Base-by-base conservation (phyloP, 78 protist species). In the Polysphondylium violaceum region DNA sequence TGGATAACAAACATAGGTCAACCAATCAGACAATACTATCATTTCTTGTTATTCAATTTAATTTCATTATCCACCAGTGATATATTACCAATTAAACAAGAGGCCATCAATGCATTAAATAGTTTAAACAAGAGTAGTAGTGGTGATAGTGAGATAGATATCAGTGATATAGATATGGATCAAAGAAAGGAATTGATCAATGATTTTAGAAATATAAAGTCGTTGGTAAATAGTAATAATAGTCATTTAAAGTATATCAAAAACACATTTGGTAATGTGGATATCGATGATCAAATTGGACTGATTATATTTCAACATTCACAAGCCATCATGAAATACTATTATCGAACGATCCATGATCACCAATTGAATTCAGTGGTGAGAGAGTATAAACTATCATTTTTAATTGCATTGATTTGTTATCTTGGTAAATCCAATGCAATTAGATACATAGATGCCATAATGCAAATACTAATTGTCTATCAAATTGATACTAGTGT, bases 361-460 rank as follows among this genome's bases (percentile, higher is more conserved):
- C 59, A 83, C 27, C 79, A 83, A 43, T 69, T 83, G 55, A 78
- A 83, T 23, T 67, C 58, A 44, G 41, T 41, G 3, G 40, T 59
- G 29, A 51, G 90, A 55, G 90, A 83, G 38, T 68, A 58, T 40
- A 83, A 83, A 36, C 21, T 67, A n/a, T 41, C 50, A 1, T 41
- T 83, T 27, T n/a, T 83, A 2, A 51, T 55, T 12, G 41, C 75
- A 19, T n/a, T 83, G 35, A 50, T 79, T 47, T 31, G 25, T 33
- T 55, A 67, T 29, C 78, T 83, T 23, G 78, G 77, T 55, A 19
- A 21, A 38, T 33, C 33, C 8, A 19, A 71, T 12, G n/a, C 59
- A 12, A 53, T 44, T 16, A 50, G 60, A 25, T 83, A 38, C 72
- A 58, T 83, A 9, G 90, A 83, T 56, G 90, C 90, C 0, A 83